Base-by-base conservation (phyloP, 2,329 filamentous ascomycete species). In the Paraphaeosphaeria sporulosa region DNA sequence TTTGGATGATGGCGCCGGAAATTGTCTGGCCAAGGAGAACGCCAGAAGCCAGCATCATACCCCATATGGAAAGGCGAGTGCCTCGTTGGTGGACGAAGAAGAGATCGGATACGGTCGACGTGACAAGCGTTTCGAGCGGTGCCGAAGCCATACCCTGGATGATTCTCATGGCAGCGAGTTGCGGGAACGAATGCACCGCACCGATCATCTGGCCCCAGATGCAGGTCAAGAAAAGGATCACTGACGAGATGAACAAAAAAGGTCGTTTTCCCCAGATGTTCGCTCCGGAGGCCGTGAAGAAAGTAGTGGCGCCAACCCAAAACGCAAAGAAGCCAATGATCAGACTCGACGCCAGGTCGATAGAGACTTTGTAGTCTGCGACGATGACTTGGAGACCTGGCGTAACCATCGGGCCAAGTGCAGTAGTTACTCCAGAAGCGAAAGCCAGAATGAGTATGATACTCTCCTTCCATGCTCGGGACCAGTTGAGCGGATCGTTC, bases 31-130 rank as follows among this genome's bases (percentile, higher is more conserved):
- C 79, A 3, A 79, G 76, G 19, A 77, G 69, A 21, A 81, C 80
- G 17, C 76, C 74, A 3, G 70, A 67, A 34, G 64, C 64, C 13
- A 76, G 40, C 70, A 76, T 75, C 38, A 73, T 76, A 17, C 78
- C 76, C 72, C 80, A 82, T 54, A 96, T 85, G 1, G 94, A 94
- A 90, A 97, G 97, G 52, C 94, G 88, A 64, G 90, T 87, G 40
- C 94, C 93, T 60, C 92, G 86, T 81, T 91, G 88, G 79, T 94
- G 94, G 23, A 97, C 92, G 76, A 90, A 96, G 79, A 94, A 97
- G 57, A 98, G 77, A 75, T 98, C 94, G 36, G 93, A 94, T 2
- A 98, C 92, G 30, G 90, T 90, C 0, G 92, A 92, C 73, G 96
- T 97, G 61, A 97, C 90, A 23, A 97, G 82, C 0, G 92, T 91